These are phyloP conservation scores for Maudiozyma pseudohumilis DNA, from an alignment of 805 yeast genomes.

Conservation along the genomic window DNA sequence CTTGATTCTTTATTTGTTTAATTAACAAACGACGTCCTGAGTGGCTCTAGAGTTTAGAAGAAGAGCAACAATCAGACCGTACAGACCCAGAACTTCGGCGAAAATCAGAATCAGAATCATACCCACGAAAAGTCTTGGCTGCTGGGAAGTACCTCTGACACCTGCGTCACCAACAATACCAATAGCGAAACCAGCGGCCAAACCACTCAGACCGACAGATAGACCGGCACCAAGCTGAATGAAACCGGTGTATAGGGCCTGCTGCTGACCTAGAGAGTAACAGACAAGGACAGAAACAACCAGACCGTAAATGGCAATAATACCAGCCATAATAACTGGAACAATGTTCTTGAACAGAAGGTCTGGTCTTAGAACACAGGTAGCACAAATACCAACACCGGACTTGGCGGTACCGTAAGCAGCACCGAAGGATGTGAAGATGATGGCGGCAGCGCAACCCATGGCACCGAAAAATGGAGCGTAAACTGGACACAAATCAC, in stretches of 20 bases:
- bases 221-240: slow-evolving; percentile 97
- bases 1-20: too few species aligned
- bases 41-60: slow-evolving; percentile 96
- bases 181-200: slow-evolving; percentile 98
- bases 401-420: slow-evolving; percentile 98
- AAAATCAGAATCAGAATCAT: slow-evolving; percentile 97
- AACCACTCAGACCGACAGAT: slow-evolving; percentile 92
- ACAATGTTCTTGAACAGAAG: slow-evolving; percentile 85
- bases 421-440: slow-evolving; percentile 98
- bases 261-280: slow-evolving; percentile 77
- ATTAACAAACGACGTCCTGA: slow-evolving; percentile 81
- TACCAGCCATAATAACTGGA: slow-evolving; percentile 99
- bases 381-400: slow-evolving; percentile 98
- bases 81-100: slow-evolving; percentile 97
- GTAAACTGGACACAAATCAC: slow-evolving; percentile 34
- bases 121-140: slow-evolving; percentile 96
- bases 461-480: slow-evolving; percentile 97
- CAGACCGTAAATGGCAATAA: slow-evolving; percentile 94
- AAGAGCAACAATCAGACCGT: slow-evolving; percentile 96
- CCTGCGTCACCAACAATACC: slow-evolving; percentile 99
- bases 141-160: slow-evolving; percentile 97
- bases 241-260: slow-evolving; percentile 93
- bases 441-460: slow-evolving; percentile 98
- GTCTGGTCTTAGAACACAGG: slow-evolving; percentile 96
- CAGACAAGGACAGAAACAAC: slow-evolving; percentile 94